Base-by-base conservation (phyloP, 2,329 filamentous ascomycete genomes). In the Cadophora sp. region DNA sequence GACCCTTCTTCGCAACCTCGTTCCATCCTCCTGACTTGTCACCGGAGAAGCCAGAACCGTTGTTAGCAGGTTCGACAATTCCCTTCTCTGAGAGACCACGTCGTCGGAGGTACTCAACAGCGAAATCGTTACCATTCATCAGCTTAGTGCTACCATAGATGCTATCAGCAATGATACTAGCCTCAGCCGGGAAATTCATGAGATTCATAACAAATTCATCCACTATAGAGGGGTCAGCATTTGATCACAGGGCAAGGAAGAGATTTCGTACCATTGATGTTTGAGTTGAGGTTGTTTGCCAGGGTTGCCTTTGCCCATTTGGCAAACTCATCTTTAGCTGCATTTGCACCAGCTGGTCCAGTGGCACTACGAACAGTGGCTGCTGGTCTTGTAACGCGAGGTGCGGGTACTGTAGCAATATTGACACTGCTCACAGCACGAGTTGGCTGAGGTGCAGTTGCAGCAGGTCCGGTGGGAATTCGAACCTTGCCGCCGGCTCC, bases 1-100 rank as follows among this genome's bases (percentile, higher is more conserved):
- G 80, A 59, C 91, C 91, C 84, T 97, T 97, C 89, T 98, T 98
- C 1, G 96, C 96, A 62, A 99, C 96, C 81, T 98, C 96, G 73
- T 86, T 97, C 96, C 96, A 99, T 22, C 95, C 95, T 64, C 92
- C 89, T 30, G 80, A 76, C 59, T 80, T 82, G 72, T 80, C 82
- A 51, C 80, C 79, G 71, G 78, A 59, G 75, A 76, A 75, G 79
- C 62, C 84, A 3, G 87, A 85, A 64, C 81, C 85, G 43, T 82
- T 81, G 59, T 81, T 84, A 58, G 86, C 83, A 18, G 88, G 84
- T 78, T 94, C 91, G 20, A 97, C 84, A 48, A 97, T 87, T 47
- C 96, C 96, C 82, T 94, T 96, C 73, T 98, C 95, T 0, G 96
- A 95, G 1, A 96, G 87, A 84, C 92, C 96, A 81, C 94, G 95